Conservation (phyloP, 768 basidiomycete species). For the Piloderma croceum region DNA sequence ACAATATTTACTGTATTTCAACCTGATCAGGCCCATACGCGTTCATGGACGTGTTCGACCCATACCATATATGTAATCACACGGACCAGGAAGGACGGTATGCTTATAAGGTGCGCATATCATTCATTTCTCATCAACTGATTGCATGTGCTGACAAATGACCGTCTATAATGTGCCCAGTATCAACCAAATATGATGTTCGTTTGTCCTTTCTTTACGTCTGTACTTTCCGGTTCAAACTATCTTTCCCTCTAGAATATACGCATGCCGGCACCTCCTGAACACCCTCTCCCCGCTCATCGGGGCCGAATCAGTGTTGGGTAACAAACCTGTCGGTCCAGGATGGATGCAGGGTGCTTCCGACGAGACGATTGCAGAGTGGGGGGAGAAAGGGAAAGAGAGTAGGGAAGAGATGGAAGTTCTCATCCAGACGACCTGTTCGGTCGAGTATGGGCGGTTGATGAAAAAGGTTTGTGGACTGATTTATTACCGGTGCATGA, state of each 20-base stretch:
- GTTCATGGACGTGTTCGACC: constrained; percentile 91
- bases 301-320: constrained; percentile 66
- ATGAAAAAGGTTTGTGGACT: constrained; percentile 59
- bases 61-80: constrained; percentile 87
- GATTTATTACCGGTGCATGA: background rate
- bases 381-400: constrained; percentile 53
- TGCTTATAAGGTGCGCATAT: constrained; percentile 48
- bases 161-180: constrained; percentile 27
- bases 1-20: background rate
- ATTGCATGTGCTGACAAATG: constrained; percentile 1
- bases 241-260: constrained; percentile 44
- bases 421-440: constrained; percentile 52
- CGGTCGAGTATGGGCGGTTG: constrained; percentile 56
- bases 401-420: constrained; percentile 56
- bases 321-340: constrained; percentile 37
- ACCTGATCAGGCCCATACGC: constrained; percentile 68
- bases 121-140: background rate
- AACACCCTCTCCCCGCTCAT: constrained; percentile 78
- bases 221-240: background rate
- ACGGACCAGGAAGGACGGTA: constrained; percentile 75
- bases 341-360: constrained; percentile 62
- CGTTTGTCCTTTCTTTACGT: constrained; percentile 15
- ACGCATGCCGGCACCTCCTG: constrained; percentile 74
- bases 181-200: constrained; percentile 78
- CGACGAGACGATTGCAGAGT: constrained; percentile 51